Base-by-base conservation (phyloP, 768 basidiomycete species). In the Amanita inopinata region DNA sequence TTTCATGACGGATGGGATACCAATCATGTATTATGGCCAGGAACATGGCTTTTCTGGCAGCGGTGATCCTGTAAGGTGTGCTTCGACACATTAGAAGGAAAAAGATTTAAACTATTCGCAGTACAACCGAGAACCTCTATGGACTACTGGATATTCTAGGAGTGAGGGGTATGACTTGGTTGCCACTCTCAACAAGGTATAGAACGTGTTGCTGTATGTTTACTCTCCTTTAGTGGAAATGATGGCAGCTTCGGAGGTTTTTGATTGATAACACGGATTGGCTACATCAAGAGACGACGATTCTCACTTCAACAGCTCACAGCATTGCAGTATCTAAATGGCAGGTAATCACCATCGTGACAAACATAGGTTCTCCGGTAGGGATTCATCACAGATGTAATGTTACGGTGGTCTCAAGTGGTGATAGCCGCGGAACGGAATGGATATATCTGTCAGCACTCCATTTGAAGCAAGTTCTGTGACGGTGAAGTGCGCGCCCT, bases 1-100 rank as follows among this genome's bases (percentile, higher is more conserved):
- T 45, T 87, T 83, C 58, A 77, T 87, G 74, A 73, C 74, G 37
- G 85, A 87, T 46, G 84, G 85, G n/a, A 84, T 86, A 50, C 85
- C 86, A 0, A 77, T 88, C 46, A 73, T 85, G 8, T 89, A 88
- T 56, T 84, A 85, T 47, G 85, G 86, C 1, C 83, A 84, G 59
- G 86, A 88, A 52, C 85, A 87, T 55, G 62, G 68, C 30, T 80
- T 83, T 56, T 63, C 60, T 43, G 86, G 85, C 24, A 62, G 60
- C 52, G 60, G 57, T 5, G 84, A 88, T 52, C 85, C 85, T 25
- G 80, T 83, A 57, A 51, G 71, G 52, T 22, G 28, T 17, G 43
- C 8, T 22, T 19, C 4, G 22, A 27, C 22, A 20, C 18, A 47
- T 40, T 19, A 5, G n/a, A n/a, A n/a, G n/a, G n/a, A n/a, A n/a